Evolutionary conservation across 2,329 filamentous ascomycete species (phyloP), one percentile per base, ranked within the genome.

Genomic region (Aciculosporium take): DNA sequence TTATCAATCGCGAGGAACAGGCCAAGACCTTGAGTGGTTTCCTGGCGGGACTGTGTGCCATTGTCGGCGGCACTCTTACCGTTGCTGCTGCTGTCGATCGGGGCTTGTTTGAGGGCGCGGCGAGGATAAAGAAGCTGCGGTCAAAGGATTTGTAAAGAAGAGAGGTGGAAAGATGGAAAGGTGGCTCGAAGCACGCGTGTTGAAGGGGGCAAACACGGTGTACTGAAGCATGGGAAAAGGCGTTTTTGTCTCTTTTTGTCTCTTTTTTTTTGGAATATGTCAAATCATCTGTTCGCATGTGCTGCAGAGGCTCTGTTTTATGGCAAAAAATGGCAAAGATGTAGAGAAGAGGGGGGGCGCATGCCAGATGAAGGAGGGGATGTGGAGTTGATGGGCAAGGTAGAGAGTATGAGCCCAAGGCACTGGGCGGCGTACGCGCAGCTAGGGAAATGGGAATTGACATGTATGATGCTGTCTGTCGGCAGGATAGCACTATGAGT

Each of bases 31-130:
- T 98, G 60, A 78, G 85, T 0, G 84, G 84, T 15, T 98, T 98
- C 69, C 63, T 98, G 44, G 89, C 91, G 1, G 91, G 91, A 37
- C 76, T 98, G 17, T 98, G 91, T 60, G 89, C 89, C 29, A 83
- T 96, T 46, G 80, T 98, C 39, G 91, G 91, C 46, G 91, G 91
- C 51, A 98, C 91, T 0, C 65, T 98, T 50, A 98, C 91, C 0
- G 91, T 98, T 15, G 91, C 91, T 9, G 91, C 93, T 5, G 91
- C 91, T 4, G 68, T 98, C 25, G 91, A 98, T 59, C 76, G 93
- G 43, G 84, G 83, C 38, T 63, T 96, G 46, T 98, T 95, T 54
- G 91, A 98, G 64, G 91, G 91, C 32, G 74, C 76, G 3, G 76
- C 80, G 44, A 76, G 83, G 56, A 69, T 96, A 48, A 94, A 83